These are phyloP conservation scores for Quercus engelmannii DNA, from an alignment of 306 rosid species.

Conservation along the genomic window DNA sequence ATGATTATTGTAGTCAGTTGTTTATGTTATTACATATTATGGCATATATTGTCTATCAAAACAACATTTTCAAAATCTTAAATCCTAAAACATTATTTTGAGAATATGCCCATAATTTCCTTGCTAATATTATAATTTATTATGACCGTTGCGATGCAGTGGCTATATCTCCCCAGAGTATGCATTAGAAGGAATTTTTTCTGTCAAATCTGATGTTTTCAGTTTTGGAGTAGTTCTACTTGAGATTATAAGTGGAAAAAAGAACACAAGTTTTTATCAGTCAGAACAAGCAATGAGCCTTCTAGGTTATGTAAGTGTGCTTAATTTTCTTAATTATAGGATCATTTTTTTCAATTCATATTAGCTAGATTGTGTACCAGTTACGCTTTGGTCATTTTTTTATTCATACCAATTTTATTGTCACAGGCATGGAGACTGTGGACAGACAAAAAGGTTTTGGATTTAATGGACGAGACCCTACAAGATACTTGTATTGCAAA, in stretches of 20 bases:
- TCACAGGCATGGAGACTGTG: constrained; percentile 21
- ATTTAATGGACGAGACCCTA: constrained; percentile 35
- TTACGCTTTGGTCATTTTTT: not conserved
- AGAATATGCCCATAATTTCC: too few species aligned
- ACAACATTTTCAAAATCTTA: not conserved
- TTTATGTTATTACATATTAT: not conserved
- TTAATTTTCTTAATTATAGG: not conserved
- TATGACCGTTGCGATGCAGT: too few species aligned
- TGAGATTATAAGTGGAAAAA: constrained; percentile 51
- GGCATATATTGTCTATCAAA: too few species aligned
- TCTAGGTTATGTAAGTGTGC: constrained; percentile 40
- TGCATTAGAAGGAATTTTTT: too few species aligned
- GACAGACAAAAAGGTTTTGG: constrained; percentile 22
- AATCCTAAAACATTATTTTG: not conserved
- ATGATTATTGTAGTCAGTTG: not conserved
- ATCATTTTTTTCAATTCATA: too few species aligned
- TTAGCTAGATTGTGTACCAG: too few species aligned
- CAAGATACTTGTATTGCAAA: constrained; percentile 23
- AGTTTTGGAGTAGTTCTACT: constrained; percentile 49
- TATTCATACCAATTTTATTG: not conserved
- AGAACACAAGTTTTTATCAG: constrained; percentile 41
- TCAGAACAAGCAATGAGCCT: constrained; percentile 39
- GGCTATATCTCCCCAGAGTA: too few species aligned
- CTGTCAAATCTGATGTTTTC: too few species aligned
- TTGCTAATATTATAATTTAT: too few species aligned